Evolutionary conservation across 495 filamentous ascomycete species (phyloP).

Genomic region (Trichoderma gamsii): DNA sequence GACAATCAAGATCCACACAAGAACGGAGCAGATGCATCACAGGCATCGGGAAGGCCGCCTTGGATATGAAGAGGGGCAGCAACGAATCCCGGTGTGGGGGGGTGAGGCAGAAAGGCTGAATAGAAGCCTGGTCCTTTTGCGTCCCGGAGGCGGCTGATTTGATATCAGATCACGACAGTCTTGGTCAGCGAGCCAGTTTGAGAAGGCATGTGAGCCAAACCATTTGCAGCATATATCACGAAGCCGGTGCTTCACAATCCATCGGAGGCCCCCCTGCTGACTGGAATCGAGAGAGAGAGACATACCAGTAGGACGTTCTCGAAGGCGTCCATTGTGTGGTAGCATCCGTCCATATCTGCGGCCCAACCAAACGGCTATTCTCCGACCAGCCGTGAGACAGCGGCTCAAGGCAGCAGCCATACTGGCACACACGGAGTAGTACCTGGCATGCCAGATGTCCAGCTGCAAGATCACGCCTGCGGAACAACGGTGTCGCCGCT

Average conservation of each 20-base stretch:
- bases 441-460: neutral
- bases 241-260: neutral
- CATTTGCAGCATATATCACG: neutral
- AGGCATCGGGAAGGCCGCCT: conserved; percentile 1
- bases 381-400: conserved; percentile 5
- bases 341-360: neutral
- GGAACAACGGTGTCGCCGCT: conserved; percentile 9
- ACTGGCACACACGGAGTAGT: neutral
- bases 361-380: conserved; percentile 5
- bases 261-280: neutral
- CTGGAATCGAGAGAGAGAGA: neutral
- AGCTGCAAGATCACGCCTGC: conserved; percentile 13
- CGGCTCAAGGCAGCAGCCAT: neutral
- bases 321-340: neutral
- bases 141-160: neutral
- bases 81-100: neutral
- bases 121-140: neutral
- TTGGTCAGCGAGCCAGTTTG: neutral
- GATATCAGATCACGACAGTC: neutral
- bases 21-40: neutral
- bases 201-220: neutral
- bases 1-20: conserved; percentile 2
- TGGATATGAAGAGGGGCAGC: neutral
- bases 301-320: neutral
- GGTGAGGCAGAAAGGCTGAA: neutral